Base-by-base conservation (phyloP, 345 rosid genomes). In the Anastatica hierochuntica region DNA sequence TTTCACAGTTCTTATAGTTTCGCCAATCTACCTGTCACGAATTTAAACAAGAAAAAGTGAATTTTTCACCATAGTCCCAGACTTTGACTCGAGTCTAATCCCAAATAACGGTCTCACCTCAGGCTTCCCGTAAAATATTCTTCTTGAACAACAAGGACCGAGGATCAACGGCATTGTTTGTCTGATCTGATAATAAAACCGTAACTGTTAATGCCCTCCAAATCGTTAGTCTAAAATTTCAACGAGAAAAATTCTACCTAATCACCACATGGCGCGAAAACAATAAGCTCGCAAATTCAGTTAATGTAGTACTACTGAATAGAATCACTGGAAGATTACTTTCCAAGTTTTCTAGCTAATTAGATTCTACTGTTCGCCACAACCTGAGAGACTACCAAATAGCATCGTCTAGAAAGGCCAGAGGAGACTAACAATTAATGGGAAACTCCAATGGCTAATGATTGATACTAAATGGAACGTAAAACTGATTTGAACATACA, bases 51-150 rank as follows among this genome's bases (percentile, higher is more conserved):
- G 20, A 35, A 19, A 24, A 21, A 19, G 36, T 38, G 13, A 31
- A 5, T 12, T 11, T 42, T 19, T 6, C 0, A 4, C 5, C 3
- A 14, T 4, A 49, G 26, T 1, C 18, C 4, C 6, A 17, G 18
- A 26, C 39, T 17, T 10, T n/a, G 12, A 41, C 41, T 51, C 37
- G 14, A 36, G 19, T 35, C 35, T 37, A 66, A 21, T 26, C 36
- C 30, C 16, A 59, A 11, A 51, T 40, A 24, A 44, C n/a, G 19
- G 55, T 60, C 74, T 68, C 18, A 92, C 98, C 95, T 92, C 90
- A 56, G 98, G 98, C 66, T 92, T 92, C 64, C 98, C 98, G 65
- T 83, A 74, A 49, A n/a, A 61, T 53, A 49, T 83, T 92, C 76
- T 75, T 88, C 68, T 64, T 69, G 67, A 92, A 92, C 73, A 73